Evolutionary conservation across 2,329 filamentous ascomycete species (phyloP).

Genomic region (Trichoderma sp.): DNA sequence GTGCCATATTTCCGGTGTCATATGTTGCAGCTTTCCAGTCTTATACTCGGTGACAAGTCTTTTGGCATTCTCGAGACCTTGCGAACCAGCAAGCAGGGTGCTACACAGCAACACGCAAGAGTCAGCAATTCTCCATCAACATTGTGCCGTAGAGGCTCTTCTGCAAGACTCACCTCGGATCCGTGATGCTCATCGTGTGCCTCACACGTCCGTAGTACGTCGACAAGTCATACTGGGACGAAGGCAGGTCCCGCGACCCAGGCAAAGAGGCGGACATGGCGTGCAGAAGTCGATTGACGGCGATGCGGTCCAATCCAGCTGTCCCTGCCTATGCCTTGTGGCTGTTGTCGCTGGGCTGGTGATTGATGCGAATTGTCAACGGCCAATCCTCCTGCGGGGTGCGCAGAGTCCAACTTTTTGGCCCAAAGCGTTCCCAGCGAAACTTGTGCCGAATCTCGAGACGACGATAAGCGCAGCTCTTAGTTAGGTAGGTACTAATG

Average conservation of each 20-base stretch:
- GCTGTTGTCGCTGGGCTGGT: background rate
- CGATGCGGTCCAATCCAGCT: background rate
- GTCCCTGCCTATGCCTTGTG: background rate
- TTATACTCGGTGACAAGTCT: slow-evolving; percentile 81
- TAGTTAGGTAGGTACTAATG: background rate
- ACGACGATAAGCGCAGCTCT: slow-evolving; percentile 29
- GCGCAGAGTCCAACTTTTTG: slow-evolving; percentile 12
- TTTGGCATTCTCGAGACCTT: slow-evolving; percentile 85
- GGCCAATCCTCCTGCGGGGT: slow-evolving; percentile 21
- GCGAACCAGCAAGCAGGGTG: slow-evolving; percentile 77
- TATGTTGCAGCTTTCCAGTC: slow-evolving; percentile 72
- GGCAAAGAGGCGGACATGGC: slow-evolving; percentile 67
- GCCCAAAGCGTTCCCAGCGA: slow-evolving; percentile 13
- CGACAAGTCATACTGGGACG: slow-evolving; percentile 86
- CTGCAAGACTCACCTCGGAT: slow-evolving; percentile 82
- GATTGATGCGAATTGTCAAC: background rate
- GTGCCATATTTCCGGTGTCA: slow-evolving; percentile 89
- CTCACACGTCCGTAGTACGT: slow-evolving; percentile 95
- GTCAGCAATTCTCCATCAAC: background rate
- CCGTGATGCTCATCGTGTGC: slow-evolving; percentile 86
- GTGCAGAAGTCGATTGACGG: slow-evolving; percentile 8
- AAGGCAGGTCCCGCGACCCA: slow-evolving; percentile 77
- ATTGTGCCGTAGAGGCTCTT: background rate
- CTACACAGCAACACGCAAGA: slow-evolving; percentile 48
- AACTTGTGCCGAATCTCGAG: slow-evolving; percentile 24